Evolutionary conservation across 164 flowering plant genomes (phyloP), one percentile per base, ranked within the genome.

Genomic region (Euptelea pleiosperma): DNA sequence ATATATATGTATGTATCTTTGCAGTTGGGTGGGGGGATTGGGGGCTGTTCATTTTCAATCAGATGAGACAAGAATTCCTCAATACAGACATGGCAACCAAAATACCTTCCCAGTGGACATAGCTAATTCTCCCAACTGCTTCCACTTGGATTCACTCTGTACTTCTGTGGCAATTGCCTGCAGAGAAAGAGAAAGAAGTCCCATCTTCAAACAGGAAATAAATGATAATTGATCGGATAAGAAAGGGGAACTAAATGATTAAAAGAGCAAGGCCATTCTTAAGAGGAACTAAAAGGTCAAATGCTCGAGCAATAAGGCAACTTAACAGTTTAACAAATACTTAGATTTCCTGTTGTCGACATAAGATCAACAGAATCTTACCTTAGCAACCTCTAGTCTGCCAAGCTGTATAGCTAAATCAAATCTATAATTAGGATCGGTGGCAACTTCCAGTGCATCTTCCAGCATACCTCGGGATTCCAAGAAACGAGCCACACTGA

Each of bases 381-480:
- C 99, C 96, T 86, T 79, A 28, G 97, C 99, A 72, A 82, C 74
- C 29, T 85, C 96, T 58, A 91, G 71, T 69, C 79, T 88, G 16
- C 96, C 91, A 61, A 94, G 89, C 64, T 94, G 96, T 52, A 94
- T 71, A 47, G 99, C 97, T 30, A 93, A 78, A 69, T 90, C 97
- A 75, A 93, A 94, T 82, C 83, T 83, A 68, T 94, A 91, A 72
- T 94, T 92, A 64, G 97, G 93, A 54, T 91, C 99, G 1, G 95
- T 86, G 30, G 99, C 99, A 52, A 94, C 95, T 78, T 94, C 97
- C 40, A 94, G 64, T 22, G 99, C 99, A 63, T 91, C 93, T 66
- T 86, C 96, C 55, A 88, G 58, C 96, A 85, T 88, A n/a, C 93
- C 95, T 35, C 97, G 86, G 21, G 99, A 85, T 63, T 90, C 99